Evolutionary conservation across 495 filamentous ascomycete genomes (phyloP).

Genomic region (Parachaetomium inaequale): DNA sequence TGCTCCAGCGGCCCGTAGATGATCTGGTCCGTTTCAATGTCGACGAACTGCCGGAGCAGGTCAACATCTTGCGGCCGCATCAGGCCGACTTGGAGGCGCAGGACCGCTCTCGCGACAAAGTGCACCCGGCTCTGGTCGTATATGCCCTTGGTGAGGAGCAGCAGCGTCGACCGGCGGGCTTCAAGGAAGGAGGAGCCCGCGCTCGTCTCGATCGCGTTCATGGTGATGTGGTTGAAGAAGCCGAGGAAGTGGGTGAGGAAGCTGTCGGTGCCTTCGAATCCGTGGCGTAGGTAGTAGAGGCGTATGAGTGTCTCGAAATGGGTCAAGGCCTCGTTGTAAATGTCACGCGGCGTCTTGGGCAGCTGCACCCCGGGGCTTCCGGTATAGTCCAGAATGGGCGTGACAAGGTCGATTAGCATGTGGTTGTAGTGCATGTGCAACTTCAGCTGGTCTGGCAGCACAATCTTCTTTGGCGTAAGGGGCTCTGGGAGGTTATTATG

Average conservation of each 20-base stretch:
- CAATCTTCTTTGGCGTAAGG: conserved; percentile 34
- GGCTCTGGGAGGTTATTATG: conserved; percentile 32
- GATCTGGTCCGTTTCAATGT: conserved; percentile 21
- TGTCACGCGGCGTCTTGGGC: conserved; percentile 19
- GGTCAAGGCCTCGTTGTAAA: conserved; percentile 27
- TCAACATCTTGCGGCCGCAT: conserved; percentile 28
- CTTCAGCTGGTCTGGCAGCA: conserved; percentile 38
- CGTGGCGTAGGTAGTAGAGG: conserved; percentile 42
- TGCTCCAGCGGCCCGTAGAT: conserved; percentile 27
- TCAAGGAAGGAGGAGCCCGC: conserved; percentile 21
- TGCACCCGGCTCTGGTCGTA: conserved; percentile 34
- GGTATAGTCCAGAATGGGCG: conserved; percentile 22
- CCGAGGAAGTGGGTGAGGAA: conserved; percentile 37
- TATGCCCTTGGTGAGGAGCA: conserved; percentile 38
- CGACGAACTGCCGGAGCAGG: conserved; percentile 23
- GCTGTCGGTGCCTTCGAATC: conserved; percentile 35
- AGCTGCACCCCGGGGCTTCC: conserved; percentile 13
- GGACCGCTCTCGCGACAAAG: conserved; percentile 28
- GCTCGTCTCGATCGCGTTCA: conserved; percentile 26
- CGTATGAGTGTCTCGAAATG: conserved; percentile 37
- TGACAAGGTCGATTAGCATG: conserved; percentile 27
- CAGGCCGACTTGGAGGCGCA: conserved; percentile 22
- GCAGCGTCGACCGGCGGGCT: conserved; percentile 30
- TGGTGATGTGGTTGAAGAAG: conserved; percentile 29
- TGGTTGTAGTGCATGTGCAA: conserved; percentile 33